A percentile compares a stretch with the other conserved stretches of the same genome.
Evolutionary conservation across 179 eudicot species (phyloP).

Genomic region (Gypsophila paniculata): DNA sequence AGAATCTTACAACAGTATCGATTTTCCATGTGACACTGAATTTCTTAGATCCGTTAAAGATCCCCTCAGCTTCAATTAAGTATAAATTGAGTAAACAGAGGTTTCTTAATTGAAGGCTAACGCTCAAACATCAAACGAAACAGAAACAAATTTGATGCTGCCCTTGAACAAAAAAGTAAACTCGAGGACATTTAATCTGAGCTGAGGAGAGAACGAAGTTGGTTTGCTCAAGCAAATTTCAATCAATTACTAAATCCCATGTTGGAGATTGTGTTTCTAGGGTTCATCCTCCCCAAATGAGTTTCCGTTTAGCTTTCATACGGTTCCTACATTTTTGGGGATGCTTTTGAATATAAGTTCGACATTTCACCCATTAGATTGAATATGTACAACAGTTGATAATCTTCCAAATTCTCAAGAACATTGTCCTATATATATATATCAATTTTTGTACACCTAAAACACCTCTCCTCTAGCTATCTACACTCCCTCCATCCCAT

Average conservation of each 20-base stretch:
- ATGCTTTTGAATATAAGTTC: neutral
- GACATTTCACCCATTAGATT: neutral
- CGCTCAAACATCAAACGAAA: neutral
- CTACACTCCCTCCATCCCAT: neutral
- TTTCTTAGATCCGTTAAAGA: neutral
- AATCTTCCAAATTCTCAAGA: neutral
- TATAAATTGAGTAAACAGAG: neutral
- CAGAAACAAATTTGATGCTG: too few relatives aligned
- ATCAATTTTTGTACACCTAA: neutral
- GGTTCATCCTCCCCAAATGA: neutral
- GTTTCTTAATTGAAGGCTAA: neutral
- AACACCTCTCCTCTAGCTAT: neutral
- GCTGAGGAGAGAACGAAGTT: neutral
- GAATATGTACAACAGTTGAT: neutral
- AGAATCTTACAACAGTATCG: too few relatives aligned
- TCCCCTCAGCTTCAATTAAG: neutral
- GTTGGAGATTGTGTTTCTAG: neutral
- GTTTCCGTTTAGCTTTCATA: neutral
- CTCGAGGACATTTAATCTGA: too few relatives aligned
- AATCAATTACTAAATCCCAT: neutral
- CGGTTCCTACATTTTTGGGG: neutral
- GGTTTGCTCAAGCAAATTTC: neutral
- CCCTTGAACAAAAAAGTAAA: too few relatives aligned
- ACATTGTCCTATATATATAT: neutral
- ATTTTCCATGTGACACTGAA: too few relatives aligned